phyloP scores from a whole-genome alignment of 208 protist genomes.

The Angomonas deanei region DNA sequence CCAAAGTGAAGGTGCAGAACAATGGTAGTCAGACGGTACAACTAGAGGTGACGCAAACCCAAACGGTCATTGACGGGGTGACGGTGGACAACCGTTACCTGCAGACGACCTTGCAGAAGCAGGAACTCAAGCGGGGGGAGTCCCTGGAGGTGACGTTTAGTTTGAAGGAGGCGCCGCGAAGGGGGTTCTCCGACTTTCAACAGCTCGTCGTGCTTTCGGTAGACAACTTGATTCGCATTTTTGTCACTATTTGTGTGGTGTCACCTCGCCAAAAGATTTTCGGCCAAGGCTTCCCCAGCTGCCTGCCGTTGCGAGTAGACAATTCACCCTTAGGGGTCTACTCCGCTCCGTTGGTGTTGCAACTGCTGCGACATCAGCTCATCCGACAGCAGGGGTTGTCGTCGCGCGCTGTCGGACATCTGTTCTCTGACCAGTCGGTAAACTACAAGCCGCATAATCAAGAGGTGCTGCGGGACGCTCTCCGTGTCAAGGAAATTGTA shows the following conservation, averaged over 20 bases:
- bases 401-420: slow-evolving; percentile 36
- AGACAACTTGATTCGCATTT: slow-evolving; percentile 55
- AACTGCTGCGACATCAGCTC: slow-evolving; percentile 77
- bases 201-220: slow-evolving; percentile 69
- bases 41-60: slow-evolving; percentile 54
- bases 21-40: slow-evolving; percentile 37
- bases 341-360: slow-evolving; percentile 67
- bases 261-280: slow-evolving; percentile 57
- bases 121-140: slow-evolving; percentile 47
- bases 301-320: slow-evolving; percentile 52
- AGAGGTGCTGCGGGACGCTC: slow-evolving; percentile 54
- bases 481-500: slow-evolving; percentile 47
- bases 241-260: slow-evolving; percentile 65
- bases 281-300: slow-evolving; percentile 51
- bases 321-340: slow-evolving; percentile 72
- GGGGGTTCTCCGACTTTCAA: slow-evolving; percentile 55
- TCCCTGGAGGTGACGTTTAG: slow-evolving; percentile 48
- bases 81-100: slow-evolving; percentile 43
- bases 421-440: slow-evolving; percentile 46
- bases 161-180: slow-evolving; percentile 31
- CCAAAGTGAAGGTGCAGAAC: slow-evolving; percentile 52
- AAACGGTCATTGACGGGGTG: slow-evolving; percentile 70
- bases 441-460: slow-evolving; percentile 64
- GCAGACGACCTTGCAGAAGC: slow-evolving; percentile 33
- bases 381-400: slow-evolving; percentile 64